Evolutionary conservation across 306 rosid genomes (phyloP).

Genomic region (Lotus japonicus): DNA sequence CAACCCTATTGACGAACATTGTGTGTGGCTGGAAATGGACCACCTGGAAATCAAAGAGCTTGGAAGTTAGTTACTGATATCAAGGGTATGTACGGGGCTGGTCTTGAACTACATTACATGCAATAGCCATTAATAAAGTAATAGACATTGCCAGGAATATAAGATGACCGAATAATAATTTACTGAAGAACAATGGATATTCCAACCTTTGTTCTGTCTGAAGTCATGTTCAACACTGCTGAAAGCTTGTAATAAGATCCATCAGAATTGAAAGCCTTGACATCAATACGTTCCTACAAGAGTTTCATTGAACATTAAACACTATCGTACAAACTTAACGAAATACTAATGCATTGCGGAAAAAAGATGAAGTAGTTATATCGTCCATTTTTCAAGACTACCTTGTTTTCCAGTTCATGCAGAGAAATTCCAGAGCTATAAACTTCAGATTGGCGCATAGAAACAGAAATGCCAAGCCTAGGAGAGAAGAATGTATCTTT

Average conservation of each 20-base stretch:
- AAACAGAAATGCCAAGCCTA: slow-evolving; percentile 86
- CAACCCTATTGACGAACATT: slow-evolving; percentile 74
- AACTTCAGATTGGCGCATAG: slow-evolving; percentile 55
- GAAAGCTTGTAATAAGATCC: slow-evolving; percentile 96
- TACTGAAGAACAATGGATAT: background rate
- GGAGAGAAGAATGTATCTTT: slow-evolving; percentile 68
- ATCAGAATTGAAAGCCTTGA: slow-evolving; percentile 76
- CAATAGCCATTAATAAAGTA: slow-evolving; percentile 1
- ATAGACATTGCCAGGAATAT: background rate
- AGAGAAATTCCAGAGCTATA: slow-evolving; percentile 83
- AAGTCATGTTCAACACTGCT: slow-evolving; percentile 72
- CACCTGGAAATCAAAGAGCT: slow-evolving; percentile 54
- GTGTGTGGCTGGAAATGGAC: slow-evolving; percentile 85
- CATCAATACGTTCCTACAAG: slow-evolving; percentile 82
- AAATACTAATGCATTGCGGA: background rate
- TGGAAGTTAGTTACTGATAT: background rate
- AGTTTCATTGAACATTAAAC: slow-evolving; percentile 27
- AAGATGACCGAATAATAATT: background rate
- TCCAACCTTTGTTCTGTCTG: slow-evolving; percentile 91
- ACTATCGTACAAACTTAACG: slow-evolving; percentile 3
- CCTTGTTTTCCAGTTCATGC: slow-evolving; percentile 95
- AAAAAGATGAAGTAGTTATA: background rate
- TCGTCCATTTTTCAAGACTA: slow-evolving; percentile 23
- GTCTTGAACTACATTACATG: slow-evolving; percentile 3
- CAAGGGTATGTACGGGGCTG: background rate